phyloP scores from a whole-genome alignment of 495 filamentous ascomycete genomes.

The Amorphotheca resinae region DNA sequence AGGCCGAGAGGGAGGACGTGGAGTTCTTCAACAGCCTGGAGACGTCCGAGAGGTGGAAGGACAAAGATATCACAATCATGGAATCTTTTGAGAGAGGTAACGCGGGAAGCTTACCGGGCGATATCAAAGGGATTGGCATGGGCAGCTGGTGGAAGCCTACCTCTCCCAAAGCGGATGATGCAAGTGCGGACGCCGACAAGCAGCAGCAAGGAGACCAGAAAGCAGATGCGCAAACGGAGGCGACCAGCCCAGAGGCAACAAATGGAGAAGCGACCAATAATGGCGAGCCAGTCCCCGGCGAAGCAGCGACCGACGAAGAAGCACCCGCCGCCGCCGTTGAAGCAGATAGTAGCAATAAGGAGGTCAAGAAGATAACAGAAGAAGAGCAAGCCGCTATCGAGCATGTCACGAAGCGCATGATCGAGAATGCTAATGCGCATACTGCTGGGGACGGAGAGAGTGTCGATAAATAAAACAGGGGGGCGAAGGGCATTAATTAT shows the following conservation, averaged over 20 bases:
- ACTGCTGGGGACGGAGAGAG: background rate
- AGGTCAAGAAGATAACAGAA: background rate
- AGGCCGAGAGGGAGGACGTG: constrained; percentile 8
- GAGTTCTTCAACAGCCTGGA: constrained; percentile 4
- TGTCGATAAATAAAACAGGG: background rate
- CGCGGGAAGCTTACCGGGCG: background rate
- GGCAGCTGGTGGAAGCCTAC: constrained; percentile 17
- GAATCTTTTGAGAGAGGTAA: constrained; percentile 18
- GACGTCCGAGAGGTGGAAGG: background rate
- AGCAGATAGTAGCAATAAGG: too few species aligned
- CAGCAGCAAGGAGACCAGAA: background rate
- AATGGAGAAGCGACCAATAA: too few species aligned
- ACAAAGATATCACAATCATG: background rate
- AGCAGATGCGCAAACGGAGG: background rate
- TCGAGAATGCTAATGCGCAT: constrained; percentile 12
- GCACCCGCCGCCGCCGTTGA: too few species aligned
- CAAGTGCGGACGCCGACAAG: background rate
- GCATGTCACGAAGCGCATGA: constrained; percentile 12
- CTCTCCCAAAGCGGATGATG: too few species aligned
- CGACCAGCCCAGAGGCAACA: background rate
- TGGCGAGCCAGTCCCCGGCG: background rate
- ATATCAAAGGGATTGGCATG: constrained; percentile 12
- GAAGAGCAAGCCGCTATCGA: constrained; percentile 1
- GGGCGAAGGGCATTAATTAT: too few species aligned
- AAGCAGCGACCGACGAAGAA: background rate